A percentile compares a stretch with the other conserved stretches of the same genome.
Evolutionary conservation across 495 filamentous ascomycete genomes (phyloP).

Genomic region (Penicillium mononematosum): DNA sequence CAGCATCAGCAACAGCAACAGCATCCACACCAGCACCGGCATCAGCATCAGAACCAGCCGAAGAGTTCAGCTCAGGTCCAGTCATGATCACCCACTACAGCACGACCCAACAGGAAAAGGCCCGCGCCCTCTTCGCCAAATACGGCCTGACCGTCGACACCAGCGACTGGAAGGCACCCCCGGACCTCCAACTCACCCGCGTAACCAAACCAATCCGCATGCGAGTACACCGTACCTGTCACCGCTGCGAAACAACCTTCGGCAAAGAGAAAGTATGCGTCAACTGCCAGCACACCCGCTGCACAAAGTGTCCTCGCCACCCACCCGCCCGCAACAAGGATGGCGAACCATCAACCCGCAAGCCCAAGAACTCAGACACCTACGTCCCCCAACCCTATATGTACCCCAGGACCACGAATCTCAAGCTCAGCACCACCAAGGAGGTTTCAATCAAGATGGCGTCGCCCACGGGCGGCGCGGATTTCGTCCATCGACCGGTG

Average conservation of each 20-base stretch:
- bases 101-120: slow-evolving; percentile 60
- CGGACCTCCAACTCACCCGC: slow-evolving; percentile 60
- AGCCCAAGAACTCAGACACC: slow-evolving; percentile 29
- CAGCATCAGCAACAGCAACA: background rate
- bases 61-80: slow-evolving; percentile 22
- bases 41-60: slow-evolving; percentile 18
- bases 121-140: slow-evolving; percentile 68
- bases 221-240: slow-evolving; percentile 81
- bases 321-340: slow-evolving; percentile 43
- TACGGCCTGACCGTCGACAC: slow-evolving; percentile 70
- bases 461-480: slow-evolving; percentile 65
- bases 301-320: slow-evolving; percentile 74
- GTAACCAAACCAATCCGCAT: slow-evolving; percentile 89
- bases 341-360: slow-evolving; percentile 40
- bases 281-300: slow-evolving; percentile 72
- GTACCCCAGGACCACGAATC: slow-evolving; percentile 10
- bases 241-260: slow-evolving; percentile 72
- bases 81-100: slow-evolving; percentile 35
- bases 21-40: slow-evolving; percentile 14
- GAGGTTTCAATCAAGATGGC: slow-evolving; percentile 45
- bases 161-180: slow-evolving; percentile 62
- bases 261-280: slow-evolving; percentile 67
- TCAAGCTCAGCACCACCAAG: slow-evolving; percentile 12
- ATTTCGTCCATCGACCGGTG: slow-evolving; percentile 63
- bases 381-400: slow-evolving; percentile 14